Evolutionary conservation across 179 eudicot genomes (phyloP), one percentile per base, ranked within the genome.

Genomic region (Corrigiola litoralis): DNA sequence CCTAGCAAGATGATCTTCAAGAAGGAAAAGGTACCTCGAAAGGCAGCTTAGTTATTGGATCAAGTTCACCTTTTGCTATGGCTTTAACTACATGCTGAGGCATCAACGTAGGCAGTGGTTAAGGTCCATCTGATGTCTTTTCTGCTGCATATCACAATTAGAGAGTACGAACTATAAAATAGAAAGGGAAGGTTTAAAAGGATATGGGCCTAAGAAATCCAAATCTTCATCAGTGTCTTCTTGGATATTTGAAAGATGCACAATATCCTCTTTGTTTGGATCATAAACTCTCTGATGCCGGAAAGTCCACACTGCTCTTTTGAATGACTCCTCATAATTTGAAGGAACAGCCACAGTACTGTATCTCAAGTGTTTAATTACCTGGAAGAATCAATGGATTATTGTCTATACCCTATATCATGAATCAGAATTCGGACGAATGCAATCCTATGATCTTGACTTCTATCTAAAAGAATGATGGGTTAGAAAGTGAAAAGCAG

Each of bases 161-260:
- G 23, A 20, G 2, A 59, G 46, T 58, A 55, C 32, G 68, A 70
- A 65, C n/a, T 21, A 41, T 77, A 21, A 33, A 41, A 52, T 2
- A 42, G 34, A 41, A 23, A 10, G 28, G 16, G 8, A 45, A 16
- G 34, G 20, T 42, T n/a, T n/a, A n/a, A 71, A 80, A 94, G 99
- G 99, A 94, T 94, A 94, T 94, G 99, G 97, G 83, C 99, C 99
- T 80, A 94, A 75, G 76, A 94, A 94, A 70, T 94, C 96, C 60
- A 78, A 74, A 72, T 85, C 87, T 29, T 69, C 84, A 53, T 70
- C 81, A 50, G 60, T 38, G 58, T 60, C 8, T 36, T 73, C 86
- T 46, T 83, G 33, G 21, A 89, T 64, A 51, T 76, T 63, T 47
- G 88, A 77, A 41, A 94, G 71, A 79, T 88, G 86, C 18, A 90